Evolutionary conservation across 163 green algal genomes (phyloP), one percentile per base, ranked within the genome.

Genomic region (Chlorella variabilis): DNA sequence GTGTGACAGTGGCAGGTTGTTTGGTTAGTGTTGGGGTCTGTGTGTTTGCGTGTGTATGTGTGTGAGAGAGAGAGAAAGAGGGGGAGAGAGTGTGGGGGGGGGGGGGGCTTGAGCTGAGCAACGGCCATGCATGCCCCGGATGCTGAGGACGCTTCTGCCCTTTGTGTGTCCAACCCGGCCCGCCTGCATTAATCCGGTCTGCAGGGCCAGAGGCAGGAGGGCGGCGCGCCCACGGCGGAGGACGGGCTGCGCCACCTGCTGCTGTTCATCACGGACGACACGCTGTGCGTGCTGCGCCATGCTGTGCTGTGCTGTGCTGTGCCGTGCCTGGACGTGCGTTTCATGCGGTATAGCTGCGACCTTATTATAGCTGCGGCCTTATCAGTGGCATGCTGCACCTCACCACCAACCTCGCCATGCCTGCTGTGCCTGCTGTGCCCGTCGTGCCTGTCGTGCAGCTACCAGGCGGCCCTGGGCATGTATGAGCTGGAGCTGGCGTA

Each of bases 401-500:
- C n/a, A n/a, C n/a, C n/a, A n/a, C 17, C n/a, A n/a, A n/a, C 42
- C 9, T 20, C 42, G 34, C 4, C 34, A 15, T 71, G 63, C 17
- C 62, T 11, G 13, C 31, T 9, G 4, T 31, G 1, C 36, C 11
- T 1, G 33, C 38, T 23, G 1, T 21, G 9, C 9, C 3, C 27
- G 15, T n/a, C 62, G 11, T 25, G 3, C 36, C 36, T 36, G 36
- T 4, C 9, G 3, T 86, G 70, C 59, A 81, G 75, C n/a, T 98
- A 98, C 90, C 83, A 84, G 38, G 83, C 89, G 1, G 95, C 96
- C 0, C 88, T 99, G 49, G 94, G 91, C 3, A 86, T 96, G 82
- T 98, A 98, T 77, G 93, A 98, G 69, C 75, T 98, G 76, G 86
- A 92, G 56, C 81, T 99, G 67, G 96, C 96, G 0, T 97, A 96